Evolutionary conservation across 352 stramenopile genomes (phyloP), one percentile per base, ranked within the genome.

Genomic region (Pythium oligandrum): DNA sequence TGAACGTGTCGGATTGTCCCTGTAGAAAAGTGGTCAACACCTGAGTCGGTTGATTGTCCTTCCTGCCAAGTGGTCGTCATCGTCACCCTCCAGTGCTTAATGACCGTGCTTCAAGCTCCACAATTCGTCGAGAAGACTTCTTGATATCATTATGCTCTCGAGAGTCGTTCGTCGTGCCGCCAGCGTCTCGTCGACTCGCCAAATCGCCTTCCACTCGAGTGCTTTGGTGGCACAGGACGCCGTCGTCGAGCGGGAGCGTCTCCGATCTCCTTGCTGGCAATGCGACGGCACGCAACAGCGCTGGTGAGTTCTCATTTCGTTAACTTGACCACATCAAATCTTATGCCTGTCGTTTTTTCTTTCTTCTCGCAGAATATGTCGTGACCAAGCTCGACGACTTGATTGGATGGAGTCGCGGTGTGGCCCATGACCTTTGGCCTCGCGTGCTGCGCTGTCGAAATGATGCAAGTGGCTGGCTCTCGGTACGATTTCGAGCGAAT

Each of bases 401-500:
- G 30, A 91, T 99, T 12, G 99, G 99, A 75, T 99, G 96, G 96
- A 96, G 93, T 12, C 92, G 97, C 49, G 83, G 83, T 99, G 32
- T 99, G 97, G 97, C 97, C 97, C 48, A 98, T 99, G 81, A 99
- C 97, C 5, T 99, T 99, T 73, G 97, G 97, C 51, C 75, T 99
- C 10, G 97, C 97, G 6, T 99, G 97, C 73, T 99, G 97, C 66
- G 97, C 97, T 45, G 96, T 99, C 26, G 97, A 99, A 81, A 99
- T 99, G 97, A 99, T 99, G 87, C 88, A 97, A 56, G 64, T 59
- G 66, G 73, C 69, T 50, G 73, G 65, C 34, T 78, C 81, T 8
- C 87, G 96, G 26, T 99, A 99, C 68, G 96, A 99, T 73, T 96
- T 99, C 66, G 97, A 99, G 70, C 90, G 97, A 44, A 97, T 99